Evolutionary conservation across 768 basidiomycete genomes (phyloP).

Genomic region (Rhodotorula toruloides): DNA sequence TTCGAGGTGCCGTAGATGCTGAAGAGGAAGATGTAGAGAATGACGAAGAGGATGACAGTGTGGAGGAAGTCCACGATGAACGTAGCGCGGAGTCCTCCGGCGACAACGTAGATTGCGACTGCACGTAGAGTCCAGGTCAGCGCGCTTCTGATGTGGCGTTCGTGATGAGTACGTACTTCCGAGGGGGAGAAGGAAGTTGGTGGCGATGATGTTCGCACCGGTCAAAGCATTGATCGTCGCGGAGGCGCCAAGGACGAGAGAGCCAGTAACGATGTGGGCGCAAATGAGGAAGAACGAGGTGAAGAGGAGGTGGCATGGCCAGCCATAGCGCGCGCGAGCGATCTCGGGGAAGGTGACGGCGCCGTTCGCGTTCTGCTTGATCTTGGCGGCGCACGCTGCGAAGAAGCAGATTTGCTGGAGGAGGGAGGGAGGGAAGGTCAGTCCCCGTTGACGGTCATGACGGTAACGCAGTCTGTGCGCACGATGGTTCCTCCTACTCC

Average conservation of each 20-base stretch:
- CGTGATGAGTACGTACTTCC: no score
- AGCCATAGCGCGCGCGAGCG: slow-evolving; percentile 65
- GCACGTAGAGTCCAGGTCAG: slow-evolving; percentile 82
- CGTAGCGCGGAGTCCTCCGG: slow-evolving; percentile 48
- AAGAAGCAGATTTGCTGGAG: slow-evolving; percentile 83
- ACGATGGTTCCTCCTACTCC: slow-evolving; percentile 61
- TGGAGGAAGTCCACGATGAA: slow-evolving; percentile 62
- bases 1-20: slow-evolving; percentile 71
- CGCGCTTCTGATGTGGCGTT: no score
- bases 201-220: slow-evolving; percentile 66
- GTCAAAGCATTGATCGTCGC: slow-evolving; percentile 84
- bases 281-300: slow-evolving; percentile 87
- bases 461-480: no score
- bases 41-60: slow-evolving; percentile 63
- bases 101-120: slow-evolving; percentile 40
- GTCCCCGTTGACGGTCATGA: no score
- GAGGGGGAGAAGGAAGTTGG: slow-evolving; percentile 74
- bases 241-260: slow-evolving; percentile 60
- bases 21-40: slow-evolving; percentile 70
- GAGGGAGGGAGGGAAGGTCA: no score
- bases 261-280: slow-evolving; percentile 74
- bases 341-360: slow-evolving; percentile 88
- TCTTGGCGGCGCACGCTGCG: slow-evolving; percentile 80
- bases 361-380: slow-evolving; percentile 74
- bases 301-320: slow-evolving; percentile 70